These are phyloP conservation scores for Cercospora sp. DNA, from an alignment of 2,329 filamentous ascomycete species.

Conservation along the genomic window DNA sequence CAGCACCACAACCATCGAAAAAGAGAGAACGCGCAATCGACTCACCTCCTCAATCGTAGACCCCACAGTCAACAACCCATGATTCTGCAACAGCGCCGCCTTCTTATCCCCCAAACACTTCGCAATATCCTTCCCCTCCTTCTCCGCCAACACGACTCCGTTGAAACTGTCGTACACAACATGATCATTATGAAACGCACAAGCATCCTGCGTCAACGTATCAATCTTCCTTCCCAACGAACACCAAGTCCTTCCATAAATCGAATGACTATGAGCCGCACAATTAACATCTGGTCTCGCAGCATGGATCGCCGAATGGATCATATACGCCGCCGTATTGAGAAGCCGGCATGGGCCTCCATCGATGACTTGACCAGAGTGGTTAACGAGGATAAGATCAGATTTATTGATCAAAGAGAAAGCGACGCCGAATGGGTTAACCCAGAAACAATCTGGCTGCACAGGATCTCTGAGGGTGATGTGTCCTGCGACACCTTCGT, in stretches of 20 bases:
- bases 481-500: conserved; percentile 46
- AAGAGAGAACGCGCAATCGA: not conserved
- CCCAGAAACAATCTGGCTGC: conserved; percentile 37
- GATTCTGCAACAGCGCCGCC: conserved; percentile 46
- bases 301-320: conserved; percentile 46
- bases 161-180: conserved; percentile 48
- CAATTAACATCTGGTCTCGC: conserved; percentile 48
- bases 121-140: conserved; percentile 50
- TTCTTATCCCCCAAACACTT: conserved; percentile 43
- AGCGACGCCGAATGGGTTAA: conserved; percentile 44
- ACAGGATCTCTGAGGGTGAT: conserved; percentile 45
- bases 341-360: conserved; percentile 43
- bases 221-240: conserved; percentile 47
- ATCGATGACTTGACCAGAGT: conserved; percentile 46
- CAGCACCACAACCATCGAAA: not conserved
- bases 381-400: conserved; percentile 50
- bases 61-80: conserved; percentile 49
- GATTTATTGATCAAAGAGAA: conserved; percentile 48
- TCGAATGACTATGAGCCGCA: conserved; percentile 49
- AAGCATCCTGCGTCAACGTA: conserved; percentile 48
- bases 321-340: conserved; percentile 51
- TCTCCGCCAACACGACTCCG: conserved; percentile 47
- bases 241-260: conserved; percentile 48
- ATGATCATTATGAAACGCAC: conserved; percentile 45
- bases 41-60: conserved; percentile 42